These are phyloP conservation scores for Mycosphaerella arachidis DNA, from an alignment of 2,329 filamentous ascomycete species.

Conservation along the genomic window DNA sequence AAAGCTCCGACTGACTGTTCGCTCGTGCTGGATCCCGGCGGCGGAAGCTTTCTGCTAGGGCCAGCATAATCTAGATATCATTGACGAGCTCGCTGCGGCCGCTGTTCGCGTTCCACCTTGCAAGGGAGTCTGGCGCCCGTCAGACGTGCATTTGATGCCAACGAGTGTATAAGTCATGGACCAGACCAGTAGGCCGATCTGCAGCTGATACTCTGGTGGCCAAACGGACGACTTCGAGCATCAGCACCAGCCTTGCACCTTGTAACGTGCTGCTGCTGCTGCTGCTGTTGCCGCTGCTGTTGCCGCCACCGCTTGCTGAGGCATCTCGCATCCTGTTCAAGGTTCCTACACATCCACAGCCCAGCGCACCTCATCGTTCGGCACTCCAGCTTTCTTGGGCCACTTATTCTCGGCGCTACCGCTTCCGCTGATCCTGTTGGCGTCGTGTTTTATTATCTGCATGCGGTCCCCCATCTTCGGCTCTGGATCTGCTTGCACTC, in stretches of 20 bases:
- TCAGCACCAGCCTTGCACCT: background rate
- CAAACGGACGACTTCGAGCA: background rate
- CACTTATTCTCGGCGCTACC: background rate
- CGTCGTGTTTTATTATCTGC: conserved; percentile 15
- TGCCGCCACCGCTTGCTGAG: background rate
- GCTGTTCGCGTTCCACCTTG: background rate
- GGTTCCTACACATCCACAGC: background rate
- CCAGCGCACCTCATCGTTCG: background rate
- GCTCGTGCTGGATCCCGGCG: conserved; percentile 4
- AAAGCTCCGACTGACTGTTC: conserved; percentile 5
- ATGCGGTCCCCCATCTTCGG: conserved; percentile 10
- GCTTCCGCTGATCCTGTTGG: conserved; percentile 15
- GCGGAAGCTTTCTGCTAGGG: conserved; percentile 19
- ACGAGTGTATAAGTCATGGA: conserved; percentile 21
- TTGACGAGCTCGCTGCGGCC: conserved; percentile 15
- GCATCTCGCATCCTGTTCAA: background rate
- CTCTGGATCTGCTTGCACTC: conserved; percentile 11
- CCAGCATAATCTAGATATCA: conserved; percentile 23
- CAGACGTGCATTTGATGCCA: conserved; percentile 25
- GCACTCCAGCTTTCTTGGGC: background rate
- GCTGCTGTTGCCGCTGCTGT: too few species aligned
- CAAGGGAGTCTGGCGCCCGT: conserved; percentile 15
- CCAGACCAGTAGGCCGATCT: conserved; percentile 12
- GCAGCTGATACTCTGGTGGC: background rate
- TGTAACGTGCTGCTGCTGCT: background rate